Percentiles rank a stretch among this genome's conserved stretches.
Conservation (phyloP, 2,329 filamentous ascomycete genomes). For the Emergomyces orientalis region DNA sequence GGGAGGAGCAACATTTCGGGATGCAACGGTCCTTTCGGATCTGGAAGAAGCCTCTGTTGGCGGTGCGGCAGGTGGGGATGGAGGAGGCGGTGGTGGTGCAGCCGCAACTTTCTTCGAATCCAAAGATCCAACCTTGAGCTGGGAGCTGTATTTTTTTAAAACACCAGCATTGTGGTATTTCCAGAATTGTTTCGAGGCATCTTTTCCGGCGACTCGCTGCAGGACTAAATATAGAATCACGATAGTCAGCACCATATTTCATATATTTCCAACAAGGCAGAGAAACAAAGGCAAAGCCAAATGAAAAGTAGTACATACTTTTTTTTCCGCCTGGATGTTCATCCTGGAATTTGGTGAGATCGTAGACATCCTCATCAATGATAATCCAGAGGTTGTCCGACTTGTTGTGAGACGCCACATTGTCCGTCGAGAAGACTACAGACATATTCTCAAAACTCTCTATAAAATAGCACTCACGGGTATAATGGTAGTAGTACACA, state of each 20-base stretch:
- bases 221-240: slow-evolving; percentile 41
- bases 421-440: slow-evolving; percentile 70
- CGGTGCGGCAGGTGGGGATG: slow-evolving; percentile 34
- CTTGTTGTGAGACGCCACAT: slow-evolving; percentile 90
- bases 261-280: background rate
- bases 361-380: slow-evolving; percentile 91
- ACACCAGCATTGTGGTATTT: slow-evolving; percentile 55
- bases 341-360: slow-evolving; percentile 79
- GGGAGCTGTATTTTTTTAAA: slow-evolving; percentile 53
- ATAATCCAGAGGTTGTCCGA: slow-evolving; percentile 76
- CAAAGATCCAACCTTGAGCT: slow-evolving; percentile 61
- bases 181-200: slow-evolving; percentile 60
- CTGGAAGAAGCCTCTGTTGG: slow-evolving; percentile 29
- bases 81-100: slow-evolving; percentile 41
- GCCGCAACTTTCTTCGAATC: slow-evolving; percentile 67
- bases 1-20: slow-evolving; percentile 42
- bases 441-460: slow-evolving; percentile 59
- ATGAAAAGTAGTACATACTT: slow-evolving; percentile 39
- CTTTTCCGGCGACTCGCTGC: slow-evolving; percentile 55
- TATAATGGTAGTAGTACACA: background rate
- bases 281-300: background rate
- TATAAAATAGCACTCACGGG: background rate
- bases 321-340: slow-evolving; percentile 75
- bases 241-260: background rate
- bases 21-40: slow-evolving; percentile 48